Conservation (phyloP, 345 rosid species). For the Citropsis articulata region DNA sequence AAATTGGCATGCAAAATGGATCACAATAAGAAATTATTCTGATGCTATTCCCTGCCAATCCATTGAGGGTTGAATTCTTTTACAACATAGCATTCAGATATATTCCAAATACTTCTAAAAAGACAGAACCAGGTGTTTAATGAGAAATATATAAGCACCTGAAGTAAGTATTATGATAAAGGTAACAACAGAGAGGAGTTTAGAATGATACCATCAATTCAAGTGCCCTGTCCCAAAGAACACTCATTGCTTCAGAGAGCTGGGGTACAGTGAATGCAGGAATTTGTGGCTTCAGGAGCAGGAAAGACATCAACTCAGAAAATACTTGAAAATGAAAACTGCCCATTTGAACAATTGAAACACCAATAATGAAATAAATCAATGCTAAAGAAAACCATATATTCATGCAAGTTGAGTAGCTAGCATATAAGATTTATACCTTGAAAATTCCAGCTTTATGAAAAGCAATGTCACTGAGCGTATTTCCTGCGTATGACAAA, state of each 20-base stretch:
- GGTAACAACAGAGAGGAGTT: background rate
- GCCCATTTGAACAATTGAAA: conserved; percentile 26
- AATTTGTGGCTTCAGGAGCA: conserved; percentile 70
- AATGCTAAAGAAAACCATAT: conserved; percentile 10
- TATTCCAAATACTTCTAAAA: background rate
- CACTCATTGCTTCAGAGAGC: conserved; percentile 80
- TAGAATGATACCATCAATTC: conserved; percentile 38
- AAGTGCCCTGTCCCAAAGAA: conserved; percentile 53
- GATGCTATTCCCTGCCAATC: background rate
- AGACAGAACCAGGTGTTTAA: background rate
- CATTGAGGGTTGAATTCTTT: background rate
- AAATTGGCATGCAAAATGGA: conserved; percentile 8
- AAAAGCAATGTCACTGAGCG: conserved; percentile 66
- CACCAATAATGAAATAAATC: conserved; percentile 18
- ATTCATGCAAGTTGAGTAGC: conserved; percentile 17
- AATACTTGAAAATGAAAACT: conserved; percentile 35
- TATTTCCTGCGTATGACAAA: conserved; percentile 50
- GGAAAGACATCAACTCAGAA: conserved; percentile 59
- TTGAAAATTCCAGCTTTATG: conserved; percentile 95
- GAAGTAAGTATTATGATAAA: background rate
- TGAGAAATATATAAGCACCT: background rate
- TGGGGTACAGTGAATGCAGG: conserved; percentile 86
- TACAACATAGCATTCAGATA: background rate
- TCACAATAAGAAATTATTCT: background rate
- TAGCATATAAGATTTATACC: conserved; percentile 38